A percentile compares a stretch with the other conserved stretches of the same genome.
Evolutionary conservation across 192 early-diverging fungal species (phyloP).

Genomic region (Chytriomyces sp.): DNA sequence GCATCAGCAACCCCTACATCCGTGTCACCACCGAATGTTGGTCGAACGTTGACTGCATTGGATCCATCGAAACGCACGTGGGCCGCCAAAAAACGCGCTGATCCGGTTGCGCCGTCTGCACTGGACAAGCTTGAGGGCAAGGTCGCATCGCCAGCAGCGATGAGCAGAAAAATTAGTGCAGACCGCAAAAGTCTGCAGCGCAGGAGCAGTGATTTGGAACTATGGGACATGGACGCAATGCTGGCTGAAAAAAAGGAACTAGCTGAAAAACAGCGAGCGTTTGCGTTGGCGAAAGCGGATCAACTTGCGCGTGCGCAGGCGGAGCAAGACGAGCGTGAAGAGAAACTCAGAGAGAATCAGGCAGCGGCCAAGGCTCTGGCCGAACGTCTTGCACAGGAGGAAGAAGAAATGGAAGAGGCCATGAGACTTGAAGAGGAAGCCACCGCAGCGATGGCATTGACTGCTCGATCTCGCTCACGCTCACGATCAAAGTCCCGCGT

Average conservation of each 20-base stretch:
- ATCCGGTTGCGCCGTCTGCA: neutral
- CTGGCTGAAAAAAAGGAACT: neutral
- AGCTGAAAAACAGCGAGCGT: neutral
- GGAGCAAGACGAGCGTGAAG: neutral
- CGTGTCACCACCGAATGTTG: neutral
- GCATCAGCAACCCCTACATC: neutral
- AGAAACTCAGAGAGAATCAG: neutral
- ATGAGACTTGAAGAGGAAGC: neutral
- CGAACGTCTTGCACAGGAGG: neutral
- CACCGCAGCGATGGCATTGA: too few relatives aligned
- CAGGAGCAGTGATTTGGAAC: neutral
- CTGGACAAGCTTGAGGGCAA: neutral
- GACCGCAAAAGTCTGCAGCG: slow-evolving; percentile 1
- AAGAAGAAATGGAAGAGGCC: neutral
- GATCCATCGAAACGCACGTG: neutral
- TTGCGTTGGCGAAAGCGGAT: neutral
- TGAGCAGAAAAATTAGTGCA: neutral
- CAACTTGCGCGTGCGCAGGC: neutral
- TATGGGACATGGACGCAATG: neutral
- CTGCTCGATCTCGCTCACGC: too few relatives aligned
- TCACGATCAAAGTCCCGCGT: too few relatives aligned
- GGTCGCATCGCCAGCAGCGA: neutral
- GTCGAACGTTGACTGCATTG: neutral
- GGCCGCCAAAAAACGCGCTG: neutral
- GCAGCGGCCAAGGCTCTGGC: neutral